Evolutionary conservation across 2,329 filamentous ascomycete species (phyloP), one percentile per base, ranked within the genome.

Genomic region (Grosmannia clavigera): DNA sequence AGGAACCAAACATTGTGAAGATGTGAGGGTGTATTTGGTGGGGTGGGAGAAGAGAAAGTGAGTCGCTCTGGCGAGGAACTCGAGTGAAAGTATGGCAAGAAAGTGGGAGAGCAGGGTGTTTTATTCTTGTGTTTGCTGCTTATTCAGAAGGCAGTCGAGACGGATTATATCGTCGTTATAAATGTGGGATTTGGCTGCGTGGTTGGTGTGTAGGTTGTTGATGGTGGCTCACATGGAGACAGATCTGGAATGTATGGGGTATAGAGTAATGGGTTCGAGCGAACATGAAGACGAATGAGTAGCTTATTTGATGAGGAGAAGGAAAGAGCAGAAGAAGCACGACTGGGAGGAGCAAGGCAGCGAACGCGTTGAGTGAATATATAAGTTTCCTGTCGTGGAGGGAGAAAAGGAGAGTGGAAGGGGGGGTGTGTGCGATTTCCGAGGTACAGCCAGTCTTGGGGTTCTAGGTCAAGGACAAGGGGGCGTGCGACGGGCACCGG

Each of bases 1-100:
- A 78, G 62, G 77, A 75, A 66, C 75, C 74, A 71, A 75, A 79
- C 78, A 80, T 80, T 68, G 66, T 70, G 64, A 60, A 19, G 31
- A 55, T 50, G 46, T 43, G 22, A 61, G 62, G 60, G 62, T 61
- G 60, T 65, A 61, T 64, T 60, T 56, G 61, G 64, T 58, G 65
- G 64, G 56, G 33, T 57, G 43, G n/a, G 40, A 40, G 40, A 40
- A 38, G 43, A 33, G n/a, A 48, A 33, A 46, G 12, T 6, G n/a
- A 7, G 31, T 43, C n/a, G 31, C 53, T 22, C 9, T n/a, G 31
- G 53, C 53, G n/a, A 55, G 31, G 31, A 16, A 14, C 40, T 43
- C 19, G 5, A 12, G 10, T 16, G 9, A 19, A 19, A 43, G 7
- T 43, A 43, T 43, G 40, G 19, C 40, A 43, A 14, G 40, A 43